Conservation (phyloP, 768 basidiomycete species). For the Phanerochaete sordida region DNA sequence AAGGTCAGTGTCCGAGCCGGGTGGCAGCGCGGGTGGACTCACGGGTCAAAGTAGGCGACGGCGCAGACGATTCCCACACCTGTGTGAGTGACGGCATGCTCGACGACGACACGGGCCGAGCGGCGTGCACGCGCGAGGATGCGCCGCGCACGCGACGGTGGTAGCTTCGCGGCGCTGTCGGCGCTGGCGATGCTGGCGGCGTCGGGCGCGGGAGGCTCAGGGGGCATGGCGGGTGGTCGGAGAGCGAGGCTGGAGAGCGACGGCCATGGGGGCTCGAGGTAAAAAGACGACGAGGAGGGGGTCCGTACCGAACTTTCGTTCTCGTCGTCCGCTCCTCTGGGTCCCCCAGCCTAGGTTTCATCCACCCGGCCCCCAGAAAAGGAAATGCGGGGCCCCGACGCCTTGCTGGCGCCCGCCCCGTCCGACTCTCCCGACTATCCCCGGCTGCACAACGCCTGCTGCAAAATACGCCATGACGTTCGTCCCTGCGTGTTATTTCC, state of each 20-base stretch:
- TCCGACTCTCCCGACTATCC: conserved; percentile 8
- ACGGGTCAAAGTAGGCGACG: conserved; percentile 90
- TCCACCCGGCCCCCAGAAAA: conserved; percentile 1
- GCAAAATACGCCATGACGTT: too few species aligned
- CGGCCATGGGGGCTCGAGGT: conserved; percentile 11
- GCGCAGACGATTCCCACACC: conserved; percentile 86
- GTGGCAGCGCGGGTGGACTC: conserved; percentile 16
- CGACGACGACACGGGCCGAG: conserved; percentile 14
- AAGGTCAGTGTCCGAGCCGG: neutral
- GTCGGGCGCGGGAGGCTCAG: neutral
- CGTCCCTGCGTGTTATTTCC: too few species aligned
- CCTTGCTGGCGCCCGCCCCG: neutral
- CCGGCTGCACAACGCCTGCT: conserved; percentile 2
- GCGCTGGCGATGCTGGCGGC: neutral
- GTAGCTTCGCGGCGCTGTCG: neutral
- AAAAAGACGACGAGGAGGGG: conserved; percentile 5
- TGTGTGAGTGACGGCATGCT: conserved; percentile 59
- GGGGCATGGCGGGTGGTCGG: conserved; percentile 9
- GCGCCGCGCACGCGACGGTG: neutral
- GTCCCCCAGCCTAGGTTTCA: conserved; percentile 3
- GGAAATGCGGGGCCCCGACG: conserved; percentile 1
- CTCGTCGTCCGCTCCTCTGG: neutral
- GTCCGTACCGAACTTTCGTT: conserved; percentile 20
- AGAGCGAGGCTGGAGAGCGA: conserved; percentile 7
- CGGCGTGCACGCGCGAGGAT: neutral